phyloP scores from a whole-genome alignment of 108 stramenopile species.

The Nitzschia putrida region DNA sequence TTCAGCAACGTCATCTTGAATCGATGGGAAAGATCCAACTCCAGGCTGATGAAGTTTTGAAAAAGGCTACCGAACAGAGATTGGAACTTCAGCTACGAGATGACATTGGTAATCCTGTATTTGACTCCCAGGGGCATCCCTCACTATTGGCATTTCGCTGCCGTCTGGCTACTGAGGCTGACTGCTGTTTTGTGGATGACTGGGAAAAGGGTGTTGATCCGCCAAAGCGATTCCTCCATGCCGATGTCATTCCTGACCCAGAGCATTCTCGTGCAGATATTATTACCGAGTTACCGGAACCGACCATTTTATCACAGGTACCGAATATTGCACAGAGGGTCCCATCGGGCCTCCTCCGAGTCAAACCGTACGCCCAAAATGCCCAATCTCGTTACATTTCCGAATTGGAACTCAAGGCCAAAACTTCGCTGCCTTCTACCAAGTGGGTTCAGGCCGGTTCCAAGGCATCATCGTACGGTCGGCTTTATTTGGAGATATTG shows the following conservation, averaged over 20 bases:
- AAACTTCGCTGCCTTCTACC: slow-evolving; percentile 45
- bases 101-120: slow-evolving; percentile 23
- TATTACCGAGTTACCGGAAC: slow-evolving; percentile 13
- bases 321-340: not conserved
- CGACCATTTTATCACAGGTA: slow-evolving; percentile 4
- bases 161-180: slow-evolving; percentile 22
- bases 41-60: slow-evolving; percentile 9
- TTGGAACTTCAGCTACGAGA: slow-evolving; percentile 22
- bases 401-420: slow-evolving; percentile 34
- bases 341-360: slow-evolving; percentile 22
- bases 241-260: slow-evolving; percentile 9
- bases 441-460: slow-evolving; percentile 69
- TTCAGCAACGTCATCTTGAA: not conserved
- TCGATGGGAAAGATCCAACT: slow-evolving; percentile 27
- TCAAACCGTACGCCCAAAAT: slow-evolving; percentile 61
- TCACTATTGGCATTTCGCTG: slow-evolving; percentile 23
- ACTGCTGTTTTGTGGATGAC: slow-evolving; percentile 10
- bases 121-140: slow-evolving; percentile 1
- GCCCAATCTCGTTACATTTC: slow-evolving; percentile 40
- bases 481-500: slow-evolving; percentile 57
- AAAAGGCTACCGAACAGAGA: slow-evolving; percentile 16
- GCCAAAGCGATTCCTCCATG: not conserved
- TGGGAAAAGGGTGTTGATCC: slow-evolving; percentile 16
- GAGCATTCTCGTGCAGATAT: not conserved
- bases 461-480: slow-evolving; percentile 34